Base-by-base conservation (phyloP, 2,329 filamentous ascomycete species). In the Penicillium aurantiogriseum region DNA sequence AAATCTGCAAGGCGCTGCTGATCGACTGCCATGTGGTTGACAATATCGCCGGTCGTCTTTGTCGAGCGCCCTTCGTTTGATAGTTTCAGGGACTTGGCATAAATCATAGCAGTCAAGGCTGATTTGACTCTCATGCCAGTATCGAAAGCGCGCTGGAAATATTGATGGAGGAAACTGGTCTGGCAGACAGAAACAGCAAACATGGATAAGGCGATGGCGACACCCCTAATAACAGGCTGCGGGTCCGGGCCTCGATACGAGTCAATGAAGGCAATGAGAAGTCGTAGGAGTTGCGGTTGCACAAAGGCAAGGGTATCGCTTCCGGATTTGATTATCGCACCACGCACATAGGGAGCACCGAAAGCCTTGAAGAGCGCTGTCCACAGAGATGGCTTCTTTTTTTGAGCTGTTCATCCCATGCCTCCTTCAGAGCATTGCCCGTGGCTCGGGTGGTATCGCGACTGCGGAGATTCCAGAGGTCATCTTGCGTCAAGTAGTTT, bases 11-110 rank as follows among this genome's bases (percentile, higher is more conserved):
- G 83, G 63, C 95, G 88, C 76, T 99, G 94, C 15, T 93, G 93
- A 72, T 99, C 94, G 10, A 99, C 93, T 45, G 95, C 94, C 93
- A 99, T 99, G 77, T 96, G 94, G 72, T 99, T 99, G 73, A 99
- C 94, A 69, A 99, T 97, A 69, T 99, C 95, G 56, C 94, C 94
- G 0, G 94, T 99, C 0, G 91, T 90, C 77, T 97, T 97, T 44
- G 87, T 78, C 2, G 92, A 84, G 53, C 93, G 86, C 9, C 94
- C 94, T 76, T 99, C 94, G 67, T 96, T 97, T 5, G 93, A 97
- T 19, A 99, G 81, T 62, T 86, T 88, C 61, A 97, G 82, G 0
- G 92, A 89, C 77, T 99, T 99, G 58, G 88, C 85, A 74, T 99
- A 99, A 63, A 99, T 97, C 57, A 92, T 85, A 1, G 93, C 89